Evolutionary conservation across 2,329 filamentous ascomycete genomes (phyloP), one percentile per base, ranked within the genome.

Genomic region (Ascochyta clinopodiicola): DNA sequence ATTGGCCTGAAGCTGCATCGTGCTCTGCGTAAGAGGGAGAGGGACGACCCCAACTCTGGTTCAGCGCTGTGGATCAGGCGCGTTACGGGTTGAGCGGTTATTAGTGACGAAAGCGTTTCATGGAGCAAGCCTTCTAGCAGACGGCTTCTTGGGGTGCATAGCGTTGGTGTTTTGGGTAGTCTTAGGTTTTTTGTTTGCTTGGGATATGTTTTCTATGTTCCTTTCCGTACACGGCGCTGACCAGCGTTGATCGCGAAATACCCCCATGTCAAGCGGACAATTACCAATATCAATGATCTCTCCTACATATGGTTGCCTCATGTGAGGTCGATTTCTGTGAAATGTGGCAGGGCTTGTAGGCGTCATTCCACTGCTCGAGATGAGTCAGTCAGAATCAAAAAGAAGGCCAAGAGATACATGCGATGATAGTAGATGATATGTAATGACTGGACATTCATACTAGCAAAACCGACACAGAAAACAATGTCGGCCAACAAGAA

Each of bases 1-100:
- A 63, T 77, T 6, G 76, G 76, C 4, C 52, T 78, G 52, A 75
- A 68, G 62, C 53, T 78, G 57, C 75, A 77, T 64, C 63, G 76
- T 17, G 75, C 75, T 55, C 71, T 69, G 65, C 72, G 70, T 62
- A 76, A 73, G 65, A 68, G 69, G 58, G 76, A 77, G 57, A 61
- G 62, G 44, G 74, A 74, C 12, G 75, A 77, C 58, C 71, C 70
- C 2, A 66, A 68, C 19, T 59, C 53, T 32, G 64, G 66, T 24
- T 75, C 69, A 51, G 71, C 73, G 35, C 56, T 78, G 29, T 78
- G 76, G 76, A 66, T 78, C 25, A 60, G 75, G 35, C 61, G 76
- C 43, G 75, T 77, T 15, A 77, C 76, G 43, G 56, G 60, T 21
- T 70, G 42, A 46, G 7, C 22, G 27, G 10, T 4, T 13, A n/a